Evolutionary conservation across 352 stramenopile species (phyloP).

Genomic region (Albugo candida): DNA sequence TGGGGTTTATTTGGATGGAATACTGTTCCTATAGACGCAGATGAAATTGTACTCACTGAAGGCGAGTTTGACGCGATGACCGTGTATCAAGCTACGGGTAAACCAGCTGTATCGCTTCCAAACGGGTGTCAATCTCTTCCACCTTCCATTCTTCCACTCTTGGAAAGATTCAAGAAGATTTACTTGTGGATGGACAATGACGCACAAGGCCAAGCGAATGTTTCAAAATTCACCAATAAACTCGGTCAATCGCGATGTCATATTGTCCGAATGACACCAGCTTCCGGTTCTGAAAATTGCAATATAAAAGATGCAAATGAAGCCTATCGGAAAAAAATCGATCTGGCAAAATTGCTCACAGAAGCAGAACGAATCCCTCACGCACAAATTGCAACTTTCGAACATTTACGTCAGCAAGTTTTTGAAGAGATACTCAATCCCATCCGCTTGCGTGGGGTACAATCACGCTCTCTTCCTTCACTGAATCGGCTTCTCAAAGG

Average conservation of each 20-base stretch:
- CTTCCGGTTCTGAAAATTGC: background rate
- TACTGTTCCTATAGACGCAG: constrained; percentile 74
- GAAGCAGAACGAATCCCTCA: constrained; percentile 75
- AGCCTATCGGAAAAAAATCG: constrained; percentile 76
- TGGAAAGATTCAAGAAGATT: constrained; percentile 94
- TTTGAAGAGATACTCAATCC: constrained; percentile 92
- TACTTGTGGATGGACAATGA: constrained; percentile 99
- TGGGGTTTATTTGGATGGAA: constrained; percentile 99
- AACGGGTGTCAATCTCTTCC: constrained; percentile 94
- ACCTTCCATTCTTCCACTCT: constrained; percentile 84
- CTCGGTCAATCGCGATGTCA: constrained; percentile 82
- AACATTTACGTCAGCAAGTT: constrained; percentile 82
- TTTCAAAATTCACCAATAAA: constrained; percentile 94
- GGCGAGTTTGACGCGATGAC: constrained; percentile 95
- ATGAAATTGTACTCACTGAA: constrained; percentile 93
- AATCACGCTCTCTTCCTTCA: constrained; percentile 83
- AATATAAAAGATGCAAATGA: constrained; percentile 98
- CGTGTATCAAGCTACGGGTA: constrained; percentile 89
- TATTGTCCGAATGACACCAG: constrained; percentile 56
- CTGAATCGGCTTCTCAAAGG: constrained; percentile 95
- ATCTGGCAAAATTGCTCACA: constrained; percentile 76
- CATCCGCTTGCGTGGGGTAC: constrained; percentile 81
- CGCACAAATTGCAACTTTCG: constrained; percentile 88
- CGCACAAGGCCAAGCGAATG: constrained; percentile 81
- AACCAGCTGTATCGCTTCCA: constrained; percentile 86